Base-by-base conservation (phyloP, 139 green algal genomes). In the Chlamydomonas sp. region DNA sequence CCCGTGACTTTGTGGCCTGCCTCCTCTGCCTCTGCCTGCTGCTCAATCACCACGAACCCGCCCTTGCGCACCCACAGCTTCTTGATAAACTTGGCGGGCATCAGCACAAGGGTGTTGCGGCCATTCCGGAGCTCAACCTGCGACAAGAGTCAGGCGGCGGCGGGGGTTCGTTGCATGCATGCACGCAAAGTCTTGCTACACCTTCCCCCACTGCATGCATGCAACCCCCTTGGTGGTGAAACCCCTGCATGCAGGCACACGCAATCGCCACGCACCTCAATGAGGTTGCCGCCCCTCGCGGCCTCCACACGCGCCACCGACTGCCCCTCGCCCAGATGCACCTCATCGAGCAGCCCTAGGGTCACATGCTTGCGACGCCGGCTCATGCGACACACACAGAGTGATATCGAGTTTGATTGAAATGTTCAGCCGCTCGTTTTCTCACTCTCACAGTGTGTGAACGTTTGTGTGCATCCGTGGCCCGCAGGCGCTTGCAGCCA, bases 41-140 rank as follows among this genome's bases (percentile, higher is more conserved):
- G 63, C 37, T 89, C 78, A 0, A 91, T 65, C 1, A 92, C 73
- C 0, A 91, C 24, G 65, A 67, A 93, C 26, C 78, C 84, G 33
- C 88, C 88, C 5, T 81, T 78, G 22, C 77, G 76, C 3, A 94
- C 82, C 85, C 85, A 94, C 48, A 94, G 72, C 73, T 90, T 91
- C 48, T 88, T 89, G 74, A 90, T 86, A 68, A 94, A 94, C 37
- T 80, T 80, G 1, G 83, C 78, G 2, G 88, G 88, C 73, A 94
- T 81, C 26, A 94, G 49, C 37, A 71, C 75, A 28, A 93, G 67
- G 6, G 83, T 85, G 2, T 62, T 35, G 3, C 67, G 58, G 2
- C 87, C 84, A 48, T 90, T 72, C 0, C 85, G 78, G 38, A 79
- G 86, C 61, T 90, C 77, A 5, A 92, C 81, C 87, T 92, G 81